phyloP scores from a whole-genome alignment of 805 yeast species.

The Zygotorulaspora sp. region DNA sequence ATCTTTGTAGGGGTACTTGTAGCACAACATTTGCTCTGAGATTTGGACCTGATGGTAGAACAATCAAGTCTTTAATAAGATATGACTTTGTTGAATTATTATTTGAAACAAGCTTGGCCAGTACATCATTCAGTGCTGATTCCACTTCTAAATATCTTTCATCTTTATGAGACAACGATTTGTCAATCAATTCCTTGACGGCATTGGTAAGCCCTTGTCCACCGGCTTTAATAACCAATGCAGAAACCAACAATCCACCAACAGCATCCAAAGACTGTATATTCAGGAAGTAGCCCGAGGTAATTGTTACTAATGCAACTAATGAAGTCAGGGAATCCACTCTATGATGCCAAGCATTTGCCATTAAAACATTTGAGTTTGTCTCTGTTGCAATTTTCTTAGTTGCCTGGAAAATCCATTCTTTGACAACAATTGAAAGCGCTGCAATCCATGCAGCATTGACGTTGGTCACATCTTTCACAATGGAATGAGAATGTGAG shows the following conservation, averaged over 20 bases:
- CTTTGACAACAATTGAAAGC: slow-evolving; percentile 82
- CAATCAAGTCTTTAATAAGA: slow-evolving; percentile 40
- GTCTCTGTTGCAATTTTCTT: slow-evolving; percentile 69
- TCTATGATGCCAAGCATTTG: slow-evolving; percentile 99
- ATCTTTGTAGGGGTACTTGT: slow-evolving; percentile 42
- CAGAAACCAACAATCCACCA: slow-evolving; percentile 86
- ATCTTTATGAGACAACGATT: slow-evolving; percentile 51
- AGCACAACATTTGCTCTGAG: slow-evolving; percentile 36
- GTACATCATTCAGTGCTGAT: slow-evolving; percentile 36
- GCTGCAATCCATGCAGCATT: slow-evolving; percentile 97
- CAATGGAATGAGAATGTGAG: slow-evolving; percentile 35
- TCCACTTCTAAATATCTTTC: slow-evolving; percentile 45
- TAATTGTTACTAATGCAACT: slow-evolving; percentile 84
- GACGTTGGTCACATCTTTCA: slow-evolving; percentile 52
- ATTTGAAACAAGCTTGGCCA: slow-evolving; percentile 37
- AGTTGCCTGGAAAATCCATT: slow-evolving; percentile 81
- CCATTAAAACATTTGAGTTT: slow-evolving; percentile 84
- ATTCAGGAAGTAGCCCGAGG: slow-evolving; percentile 74
- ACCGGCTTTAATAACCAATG: slow-evolving; percentile 80
- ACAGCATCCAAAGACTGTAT: slow-evolving; percentile 85
- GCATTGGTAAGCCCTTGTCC: slow-evolving; percentile 66
- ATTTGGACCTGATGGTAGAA: slow-evolving; percentile 58
- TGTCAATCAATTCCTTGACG: slow-evolving; percentile 72
- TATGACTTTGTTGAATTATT: slow-evolving; percentile 41
- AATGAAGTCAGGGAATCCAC: slow-evolving; percentile 89